Evolutionary conservation across 495 filamentous ascomycete species (phyloP), one percentile per base, ranked within the genome.

Genomic region (Annulohypoxylon maeteangense): DNA sequence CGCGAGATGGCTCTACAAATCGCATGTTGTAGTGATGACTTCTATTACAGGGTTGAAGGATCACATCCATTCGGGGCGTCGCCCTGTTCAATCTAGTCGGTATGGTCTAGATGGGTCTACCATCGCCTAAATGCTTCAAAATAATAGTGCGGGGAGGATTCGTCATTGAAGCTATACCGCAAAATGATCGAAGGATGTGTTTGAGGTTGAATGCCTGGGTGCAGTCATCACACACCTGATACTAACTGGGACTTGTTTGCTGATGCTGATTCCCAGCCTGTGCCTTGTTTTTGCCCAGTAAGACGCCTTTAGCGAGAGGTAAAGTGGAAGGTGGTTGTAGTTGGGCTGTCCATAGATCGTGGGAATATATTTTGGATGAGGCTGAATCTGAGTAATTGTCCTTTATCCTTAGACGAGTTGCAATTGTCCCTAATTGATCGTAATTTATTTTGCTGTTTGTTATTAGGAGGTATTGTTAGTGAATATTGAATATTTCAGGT

Each of bases 21-120:
- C 53, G 14, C 38, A 48, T 57, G 44, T 60, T 47, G 40, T 29
- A 54, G 50, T 51, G 16, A 16, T 12, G 11, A 7, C 38, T 65
- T 40, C 36, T 50, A 70, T 70, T 70, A 25, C 25, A 65, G 42
- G 68, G 62, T 56, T 18, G 22, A 65, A 65, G 68, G 68, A 70
- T 70, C 62, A 32, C 1, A 29, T 56, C 47, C 29, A 40, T 42
- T 31, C 55, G 40, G 27, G 34, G 47, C 62, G 38, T 14, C 10
- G 38, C 47, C 18, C 22, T 27, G 5, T 47, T 27, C 40, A 42
- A 11, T 18, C 18, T 18, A 44, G 22, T 25, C 38, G n/a, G n/a
- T 22, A 45, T 16, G 36, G 56, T 14, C 47, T 56, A 65, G 38
- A 64, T 38, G 29, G 23, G 50, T 11, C 31, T 12, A 36, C 27